phyloP scores from a whole-genome alignment of 352 stramenopile genomes.

The Globisporangium emineosum region DNA sequence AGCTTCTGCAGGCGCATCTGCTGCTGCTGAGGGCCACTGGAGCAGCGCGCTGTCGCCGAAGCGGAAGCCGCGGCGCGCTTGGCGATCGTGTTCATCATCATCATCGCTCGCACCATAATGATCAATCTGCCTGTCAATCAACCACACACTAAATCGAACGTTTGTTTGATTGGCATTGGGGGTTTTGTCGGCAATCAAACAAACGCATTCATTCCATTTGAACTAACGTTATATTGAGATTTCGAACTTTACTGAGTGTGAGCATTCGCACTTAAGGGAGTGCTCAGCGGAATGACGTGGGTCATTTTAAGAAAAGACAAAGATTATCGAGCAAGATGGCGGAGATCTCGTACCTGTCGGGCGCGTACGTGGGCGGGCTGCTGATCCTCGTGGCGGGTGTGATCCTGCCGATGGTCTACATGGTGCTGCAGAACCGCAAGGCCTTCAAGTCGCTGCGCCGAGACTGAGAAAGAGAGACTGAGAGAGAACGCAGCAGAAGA shows the following conservation, averaged over 20 bases:
- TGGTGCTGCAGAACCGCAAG: conserved; percentile 87
- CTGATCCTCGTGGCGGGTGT: conserved; percentile 67
- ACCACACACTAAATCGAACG: conserved; percentile 13
- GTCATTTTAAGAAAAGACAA: background rate
- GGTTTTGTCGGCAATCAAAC: background rate
- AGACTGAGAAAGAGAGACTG: conserved; percentile 31
- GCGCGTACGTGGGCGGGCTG: conserved; percentile 65
- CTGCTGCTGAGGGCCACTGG: background rate
- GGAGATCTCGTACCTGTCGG: conserved; percentile 66
- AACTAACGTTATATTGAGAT: background rate
- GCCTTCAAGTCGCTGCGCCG: conserved; percentile 78
- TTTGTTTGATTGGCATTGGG: background rate
- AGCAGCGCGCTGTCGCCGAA: background rate
- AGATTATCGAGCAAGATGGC: conserved; percentile 17
- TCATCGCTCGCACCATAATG: background rate
- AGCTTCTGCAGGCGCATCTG: conserved; percentile 14
- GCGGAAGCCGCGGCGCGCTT: conserved; percentile 2
- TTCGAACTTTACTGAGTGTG: background rate
- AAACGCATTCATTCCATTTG: background rate
- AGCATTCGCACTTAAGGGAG: background rate
- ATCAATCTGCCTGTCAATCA: background rate
- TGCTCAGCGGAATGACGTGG: background rate
- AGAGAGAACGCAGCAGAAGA: background rate
- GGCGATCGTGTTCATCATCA: conserved; percentile 1
- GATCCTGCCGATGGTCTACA: conserved; percentile 78